phyloP scores from a whole-genome alignment of 495 filamentous ascomycete species.

The Alectoria sarmentosa region DNA sequence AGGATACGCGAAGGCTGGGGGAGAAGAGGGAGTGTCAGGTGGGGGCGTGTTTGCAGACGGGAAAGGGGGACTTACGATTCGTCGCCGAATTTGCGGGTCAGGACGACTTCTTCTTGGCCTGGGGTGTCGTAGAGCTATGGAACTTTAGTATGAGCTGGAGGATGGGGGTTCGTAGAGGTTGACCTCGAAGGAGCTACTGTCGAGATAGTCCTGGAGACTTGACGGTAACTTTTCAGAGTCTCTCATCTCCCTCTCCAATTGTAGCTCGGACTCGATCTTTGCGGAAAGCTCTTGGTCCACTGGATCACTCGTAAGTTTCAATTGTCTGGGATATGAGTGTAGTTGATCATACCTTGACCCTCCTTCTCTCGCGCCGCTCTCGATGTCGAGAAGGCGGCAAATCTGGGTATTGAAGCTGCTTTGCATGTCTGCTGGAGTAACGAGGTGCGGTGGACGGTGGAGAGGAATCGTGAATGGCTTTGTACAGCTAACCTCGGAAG shows the following conservation, averaged over 20 bases:
- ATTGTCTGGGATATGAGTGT: not conserved
- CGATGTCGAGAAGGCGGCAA: constrained; percentile 70
- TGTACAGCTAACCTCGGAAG: constrained; percentile 52
- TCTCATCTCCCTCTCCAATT: constrained; percentile 51
- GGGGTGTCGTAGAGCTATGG: constrained; percentile 62
- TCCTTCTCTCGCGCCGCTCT: constrained; percentile 47
- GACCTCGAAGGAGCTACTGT: constrained; percentile 56
- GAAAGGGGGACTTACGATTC: constrained; percentile 59
- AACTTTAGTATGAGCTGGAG: constrained; percentile 4
- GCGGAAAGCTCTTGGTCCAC: constrained; percentile 65
- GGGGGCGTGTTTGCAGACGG: constrained; percentile 20
- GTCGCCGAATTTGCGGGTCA: constrained; percentile 76
- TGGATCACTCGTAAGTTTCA: constrained; percentile 25
- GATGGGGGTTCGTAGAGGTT: not conserved
- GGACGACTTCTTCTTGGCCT: constrained; percentile 79
- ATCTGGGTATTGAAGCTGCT: constrained; percentile 46
- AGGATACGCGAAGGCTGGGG: constrained; percentile 78
- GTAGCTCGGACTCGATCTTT: constrained; percentile 72
- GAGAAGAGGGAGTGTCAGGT: constrained; percentile 18
- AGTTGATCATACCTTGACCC: constrained; percentile 43
- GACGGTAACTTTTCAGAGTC: constrained; percentile 51
- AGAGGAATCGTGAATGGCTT: constrained; percentile 46
- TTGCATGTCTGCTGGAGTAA: constrained; percentile 45
- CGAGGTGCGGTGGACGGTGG: constrained; percentile 38
- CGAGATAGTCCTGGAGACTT: constrained; percentile 64